Evolutionary conservation across 78 protist species (phyloP).

Genomic region (Guillardia theta): DNA sequence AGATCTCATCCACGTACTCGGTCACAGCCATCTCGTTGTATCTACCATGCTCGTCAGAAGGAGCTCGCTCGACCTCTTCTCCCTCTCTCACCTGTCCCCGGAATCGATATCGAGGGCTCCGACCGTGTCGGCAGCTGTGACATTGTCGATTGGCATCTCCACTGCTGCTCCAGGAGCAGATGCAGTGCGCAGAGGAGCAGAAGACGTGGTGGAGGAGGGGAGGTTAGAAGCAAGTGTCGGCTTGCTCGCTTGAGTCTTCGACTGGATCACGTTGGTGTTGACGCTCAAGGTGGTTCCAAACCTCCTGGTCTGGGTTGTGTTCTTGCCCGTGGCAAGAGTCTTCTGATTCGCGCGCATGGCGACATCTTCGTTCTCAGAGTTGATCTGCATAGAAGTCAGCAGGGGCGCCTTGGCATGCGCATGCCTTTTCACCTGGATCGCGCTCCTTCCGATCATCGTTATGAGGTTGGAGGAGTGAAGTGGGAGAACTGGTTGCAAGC

Average conservation of each 20-base stretch:
- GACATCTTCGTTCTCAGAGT: no score
- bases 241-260: not conserved
- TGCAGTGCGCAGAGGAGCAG: not conserved
- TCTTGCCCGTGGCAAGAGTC: no score
- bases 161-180: not conserved
- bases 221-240: not conserved
- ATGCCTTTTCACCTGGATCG: no score
- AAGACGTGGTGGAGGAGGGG: not conserved
- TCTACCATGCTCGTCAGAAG: not conserved
- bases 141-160: not conserved
- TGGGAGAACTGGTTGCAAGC: no score
- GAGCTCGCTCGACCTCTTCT: not conserved
- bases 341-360: no score
- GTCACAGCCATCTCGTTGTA: conserved; percentile 15
- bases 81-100: not conserved
- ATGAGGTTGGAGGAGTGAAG: no score
- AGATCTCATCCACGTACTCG: conserved; percentile 50
- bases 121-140: not conserved
- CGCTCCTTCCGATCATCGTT: no score
- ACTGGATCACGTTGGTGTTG: not conserved
- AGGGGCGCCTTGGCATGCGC: no score
- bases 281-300: not conserved
- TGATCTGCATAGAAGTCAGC: no score
- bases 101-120: conserved; percentile 17
- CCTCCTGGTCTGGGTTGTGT: no score